These are phyloP conservation scores for Neurospora sp. DNA, from an alignment of 495 filamentous ascomycete genomes.

Conservation along the genomic window DNA sequence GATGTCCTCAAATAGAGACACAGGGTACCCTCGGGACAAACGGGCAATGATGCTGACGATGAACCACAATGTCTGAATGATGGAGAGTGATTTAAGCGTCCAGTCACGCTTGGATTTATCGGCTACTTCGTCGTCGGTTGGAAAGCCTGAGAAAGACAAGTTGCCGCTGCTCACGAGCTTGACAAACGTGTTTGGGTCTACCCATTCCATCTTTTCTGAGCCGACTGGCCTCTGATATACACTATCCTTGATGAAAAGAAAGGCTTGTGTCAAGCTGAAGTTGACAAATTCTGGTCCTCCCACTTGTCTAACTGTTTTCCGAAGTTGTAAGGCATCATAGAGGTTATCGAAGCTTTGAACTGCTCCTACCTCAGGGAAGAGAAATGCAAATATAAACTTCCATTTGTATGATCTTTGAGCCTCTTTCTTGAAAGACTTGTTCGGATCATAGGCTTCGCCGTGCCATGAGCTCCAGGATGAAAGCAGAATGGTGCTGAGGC, in stretches of 20 bases:
- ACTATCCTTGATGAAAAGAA: rapidly evolving
- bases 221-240: neutral
- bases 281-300: neutral
- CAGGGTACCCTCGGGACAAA: neutral
- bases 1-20: neutral
- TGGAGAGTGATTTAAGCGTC: neutral
- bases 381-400: too few species aligned
- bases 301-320: neutral
- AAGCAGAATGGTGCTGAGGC: neutral
- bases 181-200: rapidly evolving
- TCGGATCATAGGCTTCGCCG: neutral
- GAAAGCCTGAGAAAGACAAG: neutral
- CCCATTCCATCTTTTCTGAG: neutral
- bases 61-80: neutral
- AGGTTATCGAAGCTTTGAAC: rapidly evolving
- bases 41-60: neutral
- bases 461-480: neutral
- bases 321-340: neutral
- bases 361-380: neutral
- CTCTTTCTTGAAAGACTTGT: rapidly evolving
- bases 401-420: too few species aligned
- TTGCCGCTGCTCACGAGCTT: neutral
- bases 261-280: neutral
- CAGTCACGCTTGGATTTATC: neutral
- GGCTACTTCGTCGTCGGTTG: neutral